A percentile compares a stretch with the other conserved stretches of the same genome.
Conservation (phyloP, 371 early-diverging fungal species). For the Actinomucor elegans region DNA sequence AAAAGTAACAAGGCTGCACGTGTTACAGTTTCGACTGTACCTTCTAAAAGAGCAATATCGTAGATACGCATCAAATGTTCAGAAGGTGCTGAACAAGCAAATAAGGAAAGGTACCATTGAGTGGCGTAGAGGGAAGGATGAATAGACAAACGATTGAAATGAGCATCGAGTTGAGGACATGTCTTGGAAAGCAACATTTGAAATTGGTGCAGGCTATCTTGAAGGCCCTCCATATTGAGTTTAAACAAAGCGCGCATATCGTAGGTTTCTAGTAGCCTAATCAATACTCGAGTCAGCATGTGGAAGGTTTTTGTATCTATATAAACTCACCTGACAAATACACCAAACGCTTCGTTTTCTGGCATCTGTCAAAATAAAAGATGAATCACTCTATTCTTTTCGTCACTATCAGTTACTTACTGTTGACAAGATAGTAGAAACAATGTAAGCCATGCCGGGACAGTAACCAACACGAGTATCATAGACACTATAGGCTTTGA, state of each 20-base stretch:
- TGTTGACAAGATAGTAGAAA: slow-evolving; percentile 78
- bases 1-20: slow-evolving; percentile 80
- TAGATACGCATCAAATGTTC: slow-evolving; percentile 81
- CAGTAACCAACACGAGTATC: slow-evolving; percentile 93
- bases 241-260: slow-evolving; percentile 75
- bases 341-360: slow-evolving; percentile 88
- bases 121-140: slow-evolving; percentile 84
- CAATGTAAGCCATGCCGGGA: slow-evolving; percentile 87
- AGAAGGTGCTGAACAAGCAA: slow-evolving; percentile 74
- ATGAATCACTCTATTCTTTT: background rate
- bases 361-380: slow-evolving; percentile 61
- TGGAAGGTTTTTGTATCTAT: background rate
- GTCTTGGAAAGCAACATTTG: slow-evolving; percentile 76
- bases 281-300: slow-evolving; percentile 12
- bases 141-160: slow-evolving; percentile 72
- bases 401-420: slow-evolving; percentile 36
- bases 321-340: slow-evolving; percentile 58
- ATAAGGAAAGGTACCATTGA: slow-evolving; percentile 92
- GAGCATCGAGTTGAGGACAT: slow-evolving; percentile 72
- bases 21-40: slow-evolving; percentile 74
- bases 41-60: slow-evolving; percentile 89
- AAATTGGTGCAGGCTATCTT: slow-evolving; percentile 79
- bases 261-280: slow-evolving; percentile 78
- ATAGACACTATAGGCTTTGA: slow-evolving; percentile 88
- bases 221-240: slow-evolving; percentile 81